Base-by-base conservation (phyloP, 768 basidiomycete species). In the Naganishia vishniacii region DNA sequence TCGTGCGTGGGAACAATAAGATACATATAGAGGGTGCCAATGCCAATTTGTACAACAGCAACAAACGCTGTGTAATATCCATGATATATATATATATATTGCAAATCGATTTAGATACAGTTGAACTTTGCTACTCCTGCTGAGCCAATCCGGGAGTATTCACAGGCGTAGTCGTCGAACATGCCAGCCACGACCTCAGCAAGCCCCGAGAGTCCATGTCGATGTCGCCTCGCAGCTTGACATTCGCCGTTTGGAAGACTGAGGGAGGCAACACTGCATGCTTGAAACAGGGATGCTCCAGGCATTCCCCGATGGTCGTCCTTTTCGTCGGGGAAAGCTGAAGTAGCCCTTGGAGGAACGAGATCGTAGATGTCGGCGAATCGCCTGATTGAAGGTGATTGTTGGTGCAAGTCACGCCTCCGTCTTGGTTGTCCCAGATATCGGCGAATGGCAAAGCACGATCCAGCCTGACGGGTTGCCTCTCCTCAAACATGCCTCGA, bases 231-330 rank as follows among this genome's bases (percentile, higher is more conserved):
- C 53, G 53, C n/a, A 56, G 53, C 6, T 37, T 26, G 20, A 40
- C 53, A 56, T 56, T 56, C 53, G 23, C 23, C 53, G 53, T 40
- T 6, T 56, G 34, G 34, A 23, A 56, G 1, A 56, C 53, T 9
- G 53, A 56, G 20, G 53, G 53, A 2, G 53, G 53, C 16, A 56
- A 13, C 9, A 56, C 53, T 6, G 53, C 53, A 26, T 56, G 37
- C 53, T 41, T 56, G 53, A 56, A 56, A 56, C 53, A 56, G 40
- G 53, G 53, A 26, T 56, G 53, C 16, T n/a, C 23, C 20, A 56
- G 20, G 53, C 53, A 56, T 2, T 56, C 53, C 3, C n/a, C n/a
- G 20, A 56, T 56, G 23, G 13, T 34, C 23, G 37, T 56, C 32
- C 53, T 23, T n/a, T 41, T 56, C 13, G 53, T 18, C 13, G 53